Base-by-base conservation (phyloP, 2,329 filamentous ascomycete species). In the Calycina herbarum region DNA sequence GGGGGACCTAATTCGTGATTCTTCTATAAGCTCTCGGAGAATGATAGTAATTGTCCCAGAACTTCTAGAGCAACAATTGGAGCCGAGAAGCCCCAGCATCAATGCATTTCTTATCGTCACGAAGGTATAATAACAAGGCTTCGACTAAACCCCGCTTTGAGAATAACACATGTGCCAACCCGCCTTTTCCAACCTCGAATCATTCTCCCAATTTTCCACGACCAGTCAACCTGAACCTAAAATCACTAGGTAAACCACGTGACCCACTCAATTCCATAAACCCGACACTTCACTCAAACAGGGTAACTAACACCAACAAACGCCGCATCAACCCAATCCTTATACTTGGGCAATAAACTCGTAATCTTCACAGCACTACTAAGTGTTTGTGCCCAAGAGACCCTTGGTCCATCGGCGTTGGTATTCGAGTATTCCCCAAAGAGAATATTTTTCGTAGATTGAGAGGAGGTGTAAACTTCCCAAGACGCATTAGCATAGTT, bases 361-460 rank as follows among this genome's bases (percentile, higher is more conserved):
- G 81, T 73, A 35, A 73, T 67, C 13, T 69, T 71, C 61, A 82
- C 62, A 64, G 75, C 78, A 62, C 74, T 78, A 2, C 78, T 73
- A 69, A 84, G 84, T 63, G 71, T 77, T n/a, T 63, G 63, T 8
- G 65, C 65, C 63, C 63, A 67, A 17, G 65, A 66, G 1, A 81
- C 83, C 65, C 83, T 75, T 2, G 77, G 80, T 0, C 83, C 82
- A 56, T 72, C 70, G 4, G 82, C 76, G 2, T 84, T 84, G 6
- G 77, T 79, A 71, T 86, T 86, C 35, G 71, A 76, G 72, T 80
- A 86, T 74, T 86, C 85, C 4, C 74, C 79, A 66, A 81, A 85
- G n/a, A 76, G 76, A 15, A 86, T 80, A 64, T 83, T 72, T 24
- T 64, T 62, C 4, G 65, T 68, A 0, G 42, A 48, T 62, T 70